Evolutionary conservation across 257 asterid species (phyloP).

Genomic region (Eucommia ulmoides): DNA sequence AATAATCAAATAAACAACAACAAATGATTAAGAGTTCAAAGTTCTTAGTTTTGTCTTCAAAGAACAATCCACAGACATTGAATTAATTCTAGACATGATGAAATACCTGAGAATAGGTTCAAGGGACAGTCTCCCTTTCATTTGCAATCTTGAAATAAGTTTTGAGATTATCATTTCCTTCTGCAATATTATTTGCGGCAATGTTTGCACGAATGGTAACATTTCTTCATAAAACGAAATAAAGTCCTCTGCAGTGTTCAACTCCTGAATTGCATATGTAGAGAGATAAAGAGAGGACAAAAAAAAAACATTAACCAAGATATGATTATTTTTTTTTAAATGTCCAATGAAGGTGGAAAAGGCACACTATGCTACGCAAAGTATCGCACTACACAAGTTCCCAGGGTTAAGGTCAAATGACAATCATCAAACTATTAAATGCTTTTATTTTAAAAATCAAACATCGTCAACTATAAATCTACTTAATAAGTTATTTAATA

Average conservation of each 20-base stretch:
- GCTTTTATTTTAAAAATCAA: not conserved
- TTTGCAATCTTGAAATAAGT: constrained; percentile 50
- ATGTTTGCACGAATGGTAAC: constrained; percentile 79
- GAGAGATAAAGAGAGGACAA: constrained; percentile 1
- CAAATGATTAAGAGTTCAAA: too few relatives aligned
- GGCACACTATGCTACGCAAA: not conserved
- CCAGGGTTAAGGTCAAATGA: not conserved
- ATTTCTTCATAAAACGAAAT: constrained; percentile 76
- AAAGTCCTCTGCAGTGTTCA: constrained; percentile 87
- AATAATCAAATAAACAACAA: too few relatives aligned
- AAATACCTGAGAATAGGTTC: constrained; percentile 75
- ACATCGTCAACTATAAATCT: not conserved
- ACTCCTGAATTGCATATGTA: constrained; percentile 43
- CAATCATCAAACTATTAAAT: not conserved
- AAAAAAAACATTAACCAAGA: not conserved
- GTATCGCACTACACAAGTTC: not conserved
- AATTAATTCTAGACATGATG: not conserved
- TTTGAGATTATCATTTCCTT: constrained; percentile 49
- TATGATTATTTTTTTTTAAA: not conserved
- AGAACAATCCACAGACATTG: too few relatives aligned
- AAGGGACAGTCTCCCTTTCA: constrained; percentile 65
- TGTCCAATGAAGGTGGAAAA: not conserved
- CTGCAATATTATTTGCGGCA: constrained; percentile 78
- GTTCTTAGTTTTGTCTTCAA: too few relatives aligned
- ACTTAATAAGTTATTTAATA: not conserved